Conservation (phyloP, 176 grass and related monocot genomes). For the Eleusine indica region DNA sequence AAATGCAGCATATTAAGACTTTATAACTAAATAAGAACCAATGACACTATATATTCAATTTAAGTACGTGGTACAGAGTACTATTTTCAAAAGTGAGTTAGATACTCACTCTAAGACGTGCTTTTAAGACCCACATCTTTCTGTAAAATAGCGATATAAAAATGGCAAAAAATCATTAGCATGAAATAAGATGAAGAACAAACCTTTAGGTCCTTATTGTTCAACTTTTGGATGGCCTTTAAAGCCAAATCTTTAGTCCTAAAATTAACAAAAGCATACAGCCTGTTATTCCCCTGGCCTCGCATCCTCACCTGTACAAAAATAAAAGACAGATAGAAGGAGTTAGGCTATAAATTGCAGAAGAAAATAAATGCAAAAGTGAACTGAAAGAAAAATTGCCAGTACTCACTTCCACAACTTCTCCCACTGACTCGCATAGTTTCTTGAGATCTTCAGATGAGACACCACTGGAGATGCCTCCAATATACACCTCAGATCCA, state of each 20-base stretch:
- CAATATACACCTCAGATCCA: slow-evolving; percentile 88
- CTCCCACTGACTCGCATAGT: slow-evolving; percentile 76
- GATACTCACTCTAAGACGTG: background rate
- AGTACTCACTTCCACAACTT: slow-evolving; percentile 84
- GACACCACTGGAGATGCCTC: slow-evolving; percentile 57
- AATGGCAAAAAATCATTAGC: background rate
- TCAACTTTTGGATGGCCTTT: slow-evolving; percentile 73
- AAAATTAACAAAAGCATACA: slow-evolving; percentile 87
- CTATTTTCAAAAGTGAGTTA: background rate
- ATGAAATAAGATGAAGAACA: slow-evolving; percentile 7
- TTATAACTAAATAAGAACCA: background rate
- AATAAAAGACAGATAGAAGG: background rate
- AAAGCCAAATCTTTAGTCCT: slow-evolving; percentile 66
- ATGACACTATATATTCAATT: background rate
- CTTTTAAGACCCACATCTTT: background rate
- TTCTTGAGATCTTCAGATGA: slow-evolving; percentile 75
- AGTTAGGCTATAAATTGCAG: slow-evolving; percentile 13
- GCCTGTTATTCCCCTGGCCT: slow-evolving; percentile 60
- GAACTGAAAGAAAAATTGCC: slow-evolving; percentile 24
- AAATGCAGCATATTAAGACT: background rate
- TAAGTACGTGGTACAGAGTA: background rate
- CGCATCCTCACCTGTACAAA: slow-evolving; percentile 76
- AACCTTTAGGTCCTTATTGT: slow-evolving; percentile 78
- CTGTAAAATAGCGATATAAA: background rate
- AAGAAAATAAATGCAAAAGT: slow-evolving; percentile 28